Evolutionary conservation across 495 filamentous ascomycete species (phyloP).

Genomic region (Physcia stellaris): DNA sequence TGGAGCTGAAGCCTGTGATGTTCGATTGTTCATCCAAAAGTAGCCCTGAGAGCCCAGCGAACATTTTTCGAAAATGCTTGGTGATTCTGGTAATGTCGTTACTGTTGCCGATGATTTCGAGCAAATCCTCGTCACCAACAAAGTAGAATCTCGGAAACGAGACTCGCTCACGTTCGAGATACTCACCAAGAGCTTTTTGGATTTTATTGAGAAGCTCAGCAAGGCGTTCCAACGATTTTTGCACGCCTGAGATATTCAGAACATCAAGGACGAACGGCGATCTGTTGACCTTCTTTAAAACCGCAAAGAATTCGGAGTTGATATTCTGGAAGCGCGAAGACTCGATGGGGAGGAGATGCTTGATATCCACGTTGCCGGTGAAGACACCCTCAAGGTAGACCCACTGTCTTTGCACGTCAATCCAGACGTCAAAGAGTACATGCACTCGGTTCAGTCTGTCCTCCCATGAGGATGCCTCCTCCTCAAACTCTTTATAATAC

Average conservation of each 20-base stretch:
- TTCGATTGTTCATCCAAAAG: constrained; percentile 79
- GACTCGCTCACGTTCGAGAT: constrained; percentile 90
- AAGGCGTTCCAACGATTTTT: constrained; percentile 87
- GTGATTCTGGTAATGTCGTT: constrained; percentile 91
- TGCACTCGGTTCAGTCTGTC: constrained; percentile 96
- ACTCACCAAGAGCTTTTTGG: constrained; percentile 96
- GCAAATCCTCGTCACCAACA: constrained; percentile 92
- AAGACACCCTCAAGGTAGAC: constrained; percentile 98
- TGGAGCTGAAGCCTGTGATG: constrained; percentile 86
- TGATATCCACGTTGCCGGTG: constrained; percentile 96
- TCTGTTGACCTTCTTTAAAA: constrained; percentile 98
- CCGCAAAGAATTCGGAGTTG: constrained; percentile 91
- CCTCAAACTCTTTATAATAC: constrained; percentile 97
- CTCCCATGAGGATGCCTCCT: constrained; percentile 92
- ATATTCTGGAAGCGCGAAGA: constrained; percentile 96
- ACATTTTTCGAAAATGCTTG: constrained; percentile 99
- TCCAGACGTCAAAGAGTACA: constrained; percentile 97
- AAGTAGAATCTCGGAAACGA: constrained; percentile 99
- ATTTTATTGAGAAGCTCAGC: constrained; percentile 97
- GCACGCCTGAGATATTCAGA: constrained; percentile 83
- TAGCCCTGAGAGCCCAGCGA: constrained; percentile 82
- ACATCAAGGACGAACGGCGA: constrained; percentile 90
- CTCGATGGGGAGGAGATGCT: constrained; percentile 90
- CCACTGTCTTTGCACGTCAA: constrained; percentile 98
- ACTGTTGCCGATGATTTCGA: constrained; percentile 99